Evolutionary conservation across 306 rosid species (phyloP), one percentile per base, ranked within the genome.

Genomic region (Ziziphus jujuba): DNA sequence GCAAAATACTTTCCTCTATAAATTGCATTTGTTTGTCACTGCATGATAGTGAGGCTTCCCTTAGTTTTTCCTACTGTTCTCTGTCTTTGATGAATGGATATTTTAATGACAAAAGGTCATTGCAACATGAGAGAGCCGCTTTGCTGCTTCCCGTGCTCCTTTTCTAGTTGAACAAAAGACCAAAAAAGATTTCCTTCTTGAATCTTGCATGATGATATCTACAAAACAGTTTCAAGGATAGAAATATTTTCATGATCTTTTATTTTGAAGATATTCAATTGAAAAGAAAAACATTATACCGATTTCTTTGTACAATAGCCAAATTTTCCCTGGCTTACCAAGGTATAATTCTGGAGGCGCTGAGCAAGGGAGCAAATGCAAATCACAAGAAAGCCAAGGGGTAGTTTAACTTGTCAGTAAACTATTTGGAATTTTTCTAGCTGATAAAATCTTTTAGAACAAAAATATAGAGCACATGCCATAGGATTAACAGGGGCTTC

Each of bases 71-170:
- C 67, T 66, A 91, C 75, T 90, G 98, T 58, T 90, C 96, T 71
- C 71, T 84, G 75, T 71, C 87, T 79, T 81, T 92, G 65, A 92
- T 71, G 79, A 92, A 92, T 24, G 98, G 97, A n/a, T n/a, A 87
- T 92, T 92, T 80, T 97, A 85, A 55, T 84, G 81, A 34, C 97
- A 93, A 72, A 72, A 84, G 57, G 83, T 72, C 97, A 87, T 90
- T 60, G 77, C 98, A 79, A 86, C 76, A 60, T 92, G 98, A 50
- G 91, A 69, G 65, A 92, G 88, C 70, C 88, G 71, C 73, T 92
- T 97, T 70, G 98, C 98, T 59, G 93, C 98, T 86, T 92, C 98
- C 79, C 90, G 98, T 54, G 98, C 98, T 67, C 98, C 98, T 80
- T 90, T 92, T 81, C 98, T 85, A 70, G 98, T 92, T 68, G 98